Base-by-base conservation (phyloP, 208 protist genomes). In the Crithidia mellificae region DNA sequence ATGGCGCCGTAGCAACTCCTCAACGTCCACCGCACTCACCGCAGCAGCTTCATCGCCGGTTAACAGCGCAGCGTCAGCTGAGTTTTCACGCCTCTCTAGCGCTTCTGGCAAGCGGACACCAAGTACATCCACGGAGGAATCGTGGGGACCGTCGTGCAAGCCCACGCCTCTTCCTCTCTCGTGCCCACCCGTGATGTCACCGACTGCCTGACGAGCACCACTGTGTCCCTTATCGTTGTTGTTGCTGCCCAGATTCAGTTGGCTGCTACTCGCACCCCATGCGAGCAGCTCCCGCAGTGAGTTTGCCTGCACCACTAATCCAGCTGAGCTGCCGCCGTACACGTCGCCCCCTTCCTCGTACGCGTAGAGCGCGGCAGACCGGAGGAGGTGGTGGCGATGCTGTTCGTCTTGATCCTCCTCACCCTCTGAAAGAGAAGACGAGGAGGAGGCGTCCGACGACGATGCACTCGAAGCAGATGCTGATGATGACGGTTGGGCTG, bases 281-380 rank as follows among this genome's bases (percentile, higher is more conserved):
- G 22, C 22, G 17, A 70, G 34, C 39, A 70, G 22, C 19, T 70
- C 64, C 7, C 54, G 53, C 53, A 70, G 44, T 1, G 64, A 55
- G 44, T 55, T 54, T 11, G 55, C 64, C 20, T 63, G 53, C 36
- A 70, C 64, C 41, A 70, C 64, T 9, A 61, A 41, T n/a, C 64
- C 54, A 1, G 54, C 64, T 1, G 54, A 22, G 44, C 41, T 70
- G 19, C 39, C 36, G 2, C 41, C 22, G 1, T 11, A 32, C 22
- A 1, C 19, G 17, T 24, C 30, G 27, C 19, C 30, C 9, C 20
- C 20, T 6, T 44, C 62, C 0, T 43, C 62, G 17, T 55, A 47
- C 7, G 50, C 24, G 46, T 36, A 67, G 14, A 67, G 62, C 25
- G 63, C 50, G 9, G 63, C 63, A n/a, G 63, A 51, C 51, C 63